These are phyloP conservation scores for Spathaspora girioi DNA, from an alignment of 805 yeast species.

Conservation along the genomic window DNA sequence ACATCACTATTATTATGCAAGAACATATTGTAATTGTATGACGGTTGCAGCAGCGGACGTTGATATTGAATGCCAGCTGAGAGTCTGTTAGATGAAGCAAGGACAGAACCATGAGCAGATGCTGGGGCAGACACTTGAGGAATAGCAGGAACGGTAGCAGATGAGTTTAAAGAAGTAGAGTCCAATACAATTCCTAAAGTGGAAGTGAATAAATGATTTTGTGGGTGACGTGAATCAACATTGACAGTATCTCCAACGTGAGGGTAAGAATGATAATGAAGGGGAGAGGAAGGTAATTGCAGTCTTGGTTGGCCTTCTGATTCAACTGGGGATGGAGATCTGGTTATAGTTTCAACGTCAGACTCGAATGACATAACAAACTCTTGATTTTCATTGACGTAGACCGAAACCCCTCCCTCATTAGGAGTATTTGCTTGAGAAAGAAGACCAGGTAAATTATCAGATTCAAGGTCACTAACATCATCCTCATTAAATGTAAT, in stretches of 20 bases:
- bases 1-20: background rate
- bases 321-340: background rate
- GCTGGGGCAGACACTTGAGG: background rate
- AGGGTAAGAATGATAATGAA: background rate
- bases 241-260: background rate
- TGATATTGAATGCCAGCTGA: background rate
- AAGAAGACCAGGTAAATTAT: background rate
- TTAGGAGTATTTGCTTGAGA: background rate
- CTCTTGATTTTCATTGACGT: background rate
- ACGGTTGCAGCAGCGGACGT: background rate
- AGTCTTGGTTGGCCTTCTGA: background rate
- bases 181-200: background rate
- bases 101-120: background rate
- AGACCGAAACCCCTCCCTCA: background rate
- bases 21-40: background rate
- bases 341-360: background rate
- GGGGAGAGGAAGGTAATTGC: background rate
- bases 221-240: background rate
- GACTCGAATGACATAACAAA: background rate
- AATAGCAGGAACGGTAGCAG: background rate
- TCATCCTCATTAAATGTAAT: conserved; percentile 3
- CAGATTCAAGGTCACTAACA: conserved; percentile 3
- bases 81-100: background rate
- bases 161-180: background rate
- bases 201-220: background rate